Conservation (phyloP, 116 monocot species). For the Papilionanthe hybrid region DNA sequence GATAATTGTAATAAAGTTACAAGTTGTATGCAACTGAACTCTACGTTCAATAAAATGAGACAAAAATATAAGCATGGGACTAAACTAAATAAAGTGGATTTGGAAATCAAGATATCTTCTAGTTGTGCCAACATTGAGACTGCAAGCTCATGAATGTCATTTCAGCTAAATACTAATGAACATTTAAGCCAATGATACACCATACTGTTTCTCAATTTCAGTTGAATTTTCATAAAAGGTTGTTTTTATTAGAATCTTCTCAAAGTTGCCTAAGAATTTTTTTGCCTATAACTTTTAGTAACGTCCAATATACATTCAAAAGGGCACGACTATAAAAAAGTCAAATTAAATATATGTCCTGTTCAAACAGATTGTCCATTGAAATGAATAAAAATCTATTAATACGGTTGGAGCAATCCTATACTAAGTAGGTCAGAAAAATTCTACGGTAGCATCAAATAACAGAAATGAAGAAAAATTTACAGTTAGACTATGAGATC, state of each 20-base stretch:
- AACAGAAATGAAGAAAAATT: background rate
- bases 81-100: too few relatives aligned
- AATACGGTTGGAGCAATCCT: background rate
- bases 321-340: background rate
- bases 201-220: too few relatives aligned
- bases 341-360: background rate
- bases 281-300: background rate
- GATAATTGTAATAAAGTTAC: too few relatives aligned
- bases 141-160: too few relatives aligned
- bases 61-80: too few relatives aligned
- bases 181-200: too few relatives aligned
- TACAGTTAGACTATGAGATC: background rate
- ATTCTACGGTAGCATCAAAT: background rate
- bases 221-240: too few relatives aligned
- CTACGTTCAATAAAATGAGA: too few relatives aligned
- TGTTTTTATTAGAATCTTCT: background rate
- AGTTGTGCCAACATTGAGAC: too few relatives aligned
- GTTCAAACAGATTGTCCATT: background rate
- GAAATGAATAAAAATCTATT: background rate
- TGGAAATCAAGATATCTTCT: too few relatives aligned
- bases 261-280: background rate
- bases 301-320: background rate
- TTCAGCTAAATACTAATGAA: too few relatives aligned
- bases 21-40: too few relatives aligned
- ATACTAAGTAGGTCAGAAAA: background rate